phyloP scores from a whole-genome alignment of 768 basidiomycete genomes.

The Pholiota microspora region DNA sequence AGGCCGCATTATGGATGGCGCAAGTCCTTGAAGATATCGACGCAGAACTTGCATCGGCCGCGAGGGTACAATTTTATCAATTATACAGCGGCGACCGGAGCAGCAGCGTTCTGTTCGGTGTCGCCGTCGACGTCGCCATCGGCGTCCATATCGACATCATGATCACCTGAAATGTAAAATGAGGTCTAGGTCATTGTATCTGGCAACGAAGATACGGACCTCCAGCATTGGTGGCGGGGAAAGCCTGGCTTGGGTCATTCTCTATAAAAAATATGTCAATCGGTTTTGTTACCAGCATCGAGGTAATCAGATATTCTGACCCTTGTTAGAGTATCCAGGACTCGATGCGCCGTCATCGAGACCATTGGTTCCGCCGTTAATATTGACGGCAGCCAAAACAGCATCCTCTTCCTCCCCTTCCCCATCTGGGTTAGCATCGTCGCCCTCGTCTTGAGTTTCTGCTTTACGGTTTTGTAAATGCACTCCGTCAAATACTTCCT shows the following conservation, averaged over 20 bases:
- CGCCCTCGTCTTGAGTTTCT: neutral
- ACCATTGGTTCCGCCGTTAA: slow-evolving; percentile 2
- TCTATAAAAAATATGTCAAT: slow-evolving; percentile 4
- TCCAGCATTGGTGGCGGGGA: neutral
- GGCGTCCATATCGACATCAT: slow-evolving; percentile 15
- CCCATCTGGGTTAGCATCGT: neutral
- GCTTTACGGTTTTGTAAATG: slow-evolving; percentile 12
- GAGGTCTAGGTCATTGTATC: neutral
- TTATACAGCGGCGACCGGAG: slow-evolving; percentile 1
- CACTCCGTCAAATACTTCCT: slow-evolving; percentile 18
- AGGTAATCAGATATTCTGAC: slow-evolving; percentile 1
- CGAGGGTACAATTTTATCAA: too few species aligned
- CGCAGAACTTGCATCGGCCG: too few species aligned
- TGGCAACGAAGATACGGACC: neutral
- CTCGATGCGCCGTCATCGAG: slow-evolving; percentile 11
- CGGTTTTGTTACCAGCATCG: neutral
- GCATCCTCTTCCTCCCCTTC: slow-evolving; percentile 14
- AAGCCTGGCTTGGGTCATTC: slow-evolving; percentile 15
- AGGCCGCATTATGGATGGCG: neutral
- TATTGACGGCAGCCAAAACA: slow-evolving; percentile 13
- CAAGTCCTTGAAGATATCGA: too few species aligned
- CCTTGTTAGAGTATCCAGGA: slow-evolving; percentile 18
- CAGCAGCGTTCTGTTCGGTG: neutral
- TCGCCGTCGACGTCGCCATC: slow-evolving; percentile 18
- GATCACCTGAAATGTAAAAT: slow-evolving; percentile 1